phyloP scores from a whole-genome alignment of 1,284 basidiomycete genomes.

The Psilocybe mexicana region DNA sequence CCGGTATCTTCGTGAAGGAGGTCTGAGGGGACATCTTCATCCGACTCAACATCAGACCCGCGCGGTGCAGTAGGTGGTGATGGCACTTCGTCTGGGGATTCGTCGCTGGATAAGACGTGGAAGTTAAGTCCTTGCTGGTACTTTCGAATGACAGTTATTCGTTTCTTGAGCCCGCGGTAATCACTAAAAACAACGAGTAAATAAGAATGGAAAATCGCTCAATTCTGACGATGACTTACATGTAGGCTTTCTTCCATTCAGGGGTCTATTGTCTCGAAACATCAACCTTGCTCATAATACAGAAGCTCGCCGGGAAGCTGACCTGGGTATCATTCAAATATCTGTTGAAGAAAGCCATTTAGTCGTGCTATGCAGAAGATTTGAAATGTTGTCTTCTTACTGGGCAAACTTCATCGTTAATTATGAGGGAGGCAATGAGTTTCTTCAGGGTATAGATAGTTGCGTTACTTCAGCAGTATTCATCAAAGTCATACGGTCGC shows the following conservation, averaged over 20 bases:
- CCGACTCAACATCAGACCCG: constrained; percentile 15
- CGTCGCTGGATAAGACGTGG: constrained; percentile 15
- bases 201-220: background rate
- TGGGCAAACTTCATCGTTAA: background rate
- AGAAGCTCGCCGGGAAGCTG: constrained; percentile 12
- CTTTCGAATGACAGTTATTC: constrained; percentile 57
- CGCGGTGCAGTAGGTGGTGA: constrained; percentile 16
- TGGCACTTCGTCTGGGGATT: constrained; percentile 16
- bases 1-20: background rate
- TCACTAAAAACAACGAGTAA: constrained; percentile 45
- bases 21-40: constrained; percentile 8
- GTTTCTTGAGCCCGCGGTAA: constrained; percentile 72
- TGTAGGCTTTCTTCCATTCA: constrained; percentile 83
- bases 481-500: too few relatives aligned
- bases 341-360: constrained; percentile 29
- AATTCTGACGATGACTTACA: constrained; percentile 45
- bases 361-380: background rate
- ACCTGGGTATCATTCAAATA: constrained; percentile 75
- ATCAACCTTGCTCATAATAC: background rate
- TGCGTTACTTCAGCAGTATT: too few relatives aligned
- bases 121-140: constrained; percentile 35
- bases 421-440: too few relatives aligned
- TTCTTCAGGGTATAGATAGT: too few relatives aligned
- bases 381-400: background rate
- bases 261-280: constrained; percentile 49